Evolutionary conservation across 768 basidiomycete genomes (phyloP).

Genomic region (Hortiboletus campestris): DNA sequence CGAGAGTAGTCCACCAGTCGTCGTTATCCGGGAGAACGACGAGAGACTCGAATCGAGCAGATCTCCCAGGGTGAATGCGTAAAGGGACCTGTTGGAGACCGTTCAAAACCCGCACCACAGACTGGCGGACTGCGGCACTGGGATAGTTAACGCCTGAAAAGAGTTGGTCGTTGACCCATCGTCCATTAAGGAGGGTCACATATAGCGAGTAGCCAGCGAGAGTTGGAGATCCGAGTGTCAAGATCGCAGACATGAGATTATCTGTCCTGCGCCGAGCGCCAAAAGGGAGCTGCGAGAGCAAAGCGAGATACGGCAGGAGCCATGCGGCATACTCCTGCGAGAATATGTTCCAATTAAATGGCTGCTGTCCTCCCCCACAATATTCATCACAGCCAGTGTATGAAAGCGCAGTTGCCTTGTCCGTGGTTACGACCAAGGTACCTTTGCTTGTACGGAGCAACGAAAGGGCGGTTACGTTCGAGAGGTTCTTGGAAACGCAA

Average conservation of each 20-base stretch:
- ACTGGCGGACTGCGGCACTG: not conserved
- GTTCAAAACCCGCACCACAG: slow-evolving; percentile 35
- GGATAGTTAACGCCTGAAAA: slow-evolving; percentile 33
- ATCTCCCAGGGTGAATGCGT: slow-evolving; percentile 25
- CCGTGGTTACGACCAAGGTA: not conserved
- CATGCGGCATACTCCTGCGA: slow-evolving; percentile 41
- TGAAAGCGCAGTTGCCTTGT: slow-evolving; percentile 9
- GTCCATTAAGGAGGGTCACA: slow-evolving; percentile 42
- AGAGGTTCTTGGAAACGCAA: slow-evolving; percentile 4
- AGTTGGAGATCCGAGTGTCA: slow-evolving; percentile 44
- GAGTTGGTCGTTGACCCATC: slow-evolving; percentile 37
- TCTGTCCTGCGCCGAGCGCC: slow-evolving; percentile 39
- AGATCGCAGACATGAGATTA: slow-evolving; percentile 41
- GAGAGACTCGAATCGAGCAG: slow-evolving; percentile 38
- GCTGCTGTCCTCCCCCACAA: slow-evolving; percentile 13
- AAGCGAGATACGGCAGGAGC: slow-evolving; percentile 48
- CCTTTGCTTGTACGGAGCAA: slow-evolving; percentile 14
- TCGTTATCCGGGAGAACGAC: slow-evolving; percentile 43
- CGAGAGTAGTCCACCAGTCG: slow-evolving; percentile 39
- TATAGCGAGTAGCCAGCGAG: slow-evolving; percentile 46
- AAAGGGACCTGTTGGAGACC: slow-evolving; percentile 45
- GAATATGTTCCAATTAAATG: slow-evolving; percentile 25
- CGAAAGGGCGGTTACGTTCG: slow-evolving; percentile 10
- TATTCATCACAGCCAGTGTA: not conserved
- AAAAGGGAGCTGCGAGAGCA: slow-evolving; percentile 51